Evolutionary conservation across 257 asterid genomes (phyloP).

Genomic region (Nicotiana benthamiana): DNA sequence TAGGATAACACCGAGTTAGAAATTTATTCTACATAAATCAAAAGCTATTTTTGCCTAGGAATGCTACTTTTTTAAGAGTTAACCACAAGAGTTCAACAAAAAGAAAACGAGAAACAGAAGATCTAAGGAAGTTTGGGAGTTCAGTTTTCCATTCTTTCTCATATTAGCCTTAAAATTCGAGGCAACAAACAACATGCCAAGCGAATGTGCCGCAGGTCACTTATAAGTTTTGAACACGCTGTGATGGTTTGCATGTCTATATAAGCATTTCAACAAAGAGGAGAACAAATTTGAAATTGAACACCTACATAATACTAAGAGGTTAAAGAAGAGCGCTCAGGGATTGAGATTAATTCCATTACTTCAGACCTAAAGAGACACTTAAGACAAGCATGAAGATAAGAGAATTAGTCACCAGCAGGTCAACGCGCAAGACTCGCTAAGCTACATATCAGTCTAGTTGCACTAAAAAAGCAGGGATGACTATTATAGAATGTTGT

Average conservation of each 20-base stretch:
- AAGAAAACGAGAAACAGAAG: neutral
- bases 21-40: neutral
- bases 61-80: neutral
- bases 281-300: neutral
- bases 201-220: neutral
- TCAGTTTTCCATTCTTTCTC: neutral
- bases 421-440: neutral
- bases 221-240: neutral
- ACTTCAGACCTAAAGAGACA: neutral
- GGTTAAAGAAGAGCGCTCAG: neutral
- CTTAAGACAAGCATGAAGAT: neutral
- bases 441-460: neutral
- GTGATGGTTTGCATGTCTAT: neutral
- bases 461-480: neutral
- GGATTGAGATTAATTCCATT: neutral
- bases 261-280: neutral
- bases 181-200: neutral
- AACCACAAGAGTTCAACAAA: neutral
- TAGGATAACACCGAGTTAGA: slow-evolving; percentile 2
- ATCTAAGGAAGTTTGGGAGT: neutral
- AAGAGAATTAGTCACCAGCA: neutral
- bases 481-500: neutral
- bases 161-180: neutral
- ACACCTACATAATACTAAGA: neutral
- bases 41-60: slow-evolving; percentile 7